Evolutionary conservation across 176 grass and related monocot species (phyloP).

Genomic region (Carex pumila): DNA sequence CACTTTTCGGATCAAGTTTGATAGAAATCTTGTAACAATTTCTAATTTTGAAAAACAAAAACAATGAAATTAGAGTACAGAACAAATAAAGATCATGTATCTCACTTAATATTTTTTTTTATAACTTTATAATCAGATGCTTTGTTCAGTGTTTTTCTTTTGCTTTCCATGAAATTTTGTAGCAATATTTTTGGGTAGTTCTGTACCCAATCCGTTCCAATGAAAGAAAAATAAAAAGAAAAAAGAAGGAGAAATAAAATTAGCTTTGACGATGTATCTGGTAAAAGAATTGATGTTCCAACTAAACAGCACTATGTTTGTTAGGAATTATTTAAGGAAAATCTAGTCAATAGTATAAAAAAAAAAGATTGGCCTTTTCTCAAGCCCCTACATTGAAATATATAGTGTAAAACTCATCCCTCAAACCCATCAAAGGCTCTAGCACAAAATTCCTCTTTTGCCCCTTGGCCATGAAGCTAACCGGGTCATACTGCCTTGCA

Average conservation of each 20-base stretch:
- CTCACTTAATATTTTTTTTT: too few relatives aligned
- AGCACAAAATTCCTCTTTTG: constrained; percentile 56
- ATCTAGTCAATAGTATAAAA: background rate
- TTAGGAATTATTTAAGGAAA: background rate
- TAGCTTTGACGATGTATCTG: background rate
- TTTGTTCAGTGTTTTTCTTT: too few relatives aligned
- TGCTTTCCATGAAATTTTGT: too few relatives aligned
- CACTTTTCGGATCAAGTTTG: too few relatives aligned
- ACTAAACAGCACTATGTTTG: constrained; percentile 2
- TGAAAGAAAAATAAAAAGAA: background rate
- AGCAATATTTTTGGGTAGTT: background rate
- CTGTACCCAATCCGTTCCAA: too few relatives aligned
- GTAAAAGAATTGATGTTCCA: background rate
- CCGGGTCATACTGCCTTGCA: constrained; percentile 49
- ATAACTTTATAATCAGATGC: too few relatives aligned
- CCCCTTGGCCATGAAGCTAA: constrained; percentile 69
- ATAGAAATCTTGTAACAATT: too few relatives aligned
- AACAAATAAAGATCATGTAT: too few relatives aligned
- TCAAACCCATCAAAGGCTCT: constrained; percentile 73
- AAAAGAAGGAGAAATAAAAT: background rate
- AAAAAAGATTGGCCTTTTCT: background rate
- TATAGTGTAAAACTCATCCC: constrained; percentile 75
- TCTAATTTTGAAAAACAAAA: too few relatives aligned
- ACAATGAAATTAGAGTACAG: too few relatives aligned
- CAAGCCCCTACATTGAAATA: constrained; percentile 74